Percentiles rank a stretch among this genome's conserved stretches.
These are phyloP conservation scores for Thecaphora frezii DNA, from an alignment of 1,284 basidiomycete species.

Conservation along the genomic window DNA sequence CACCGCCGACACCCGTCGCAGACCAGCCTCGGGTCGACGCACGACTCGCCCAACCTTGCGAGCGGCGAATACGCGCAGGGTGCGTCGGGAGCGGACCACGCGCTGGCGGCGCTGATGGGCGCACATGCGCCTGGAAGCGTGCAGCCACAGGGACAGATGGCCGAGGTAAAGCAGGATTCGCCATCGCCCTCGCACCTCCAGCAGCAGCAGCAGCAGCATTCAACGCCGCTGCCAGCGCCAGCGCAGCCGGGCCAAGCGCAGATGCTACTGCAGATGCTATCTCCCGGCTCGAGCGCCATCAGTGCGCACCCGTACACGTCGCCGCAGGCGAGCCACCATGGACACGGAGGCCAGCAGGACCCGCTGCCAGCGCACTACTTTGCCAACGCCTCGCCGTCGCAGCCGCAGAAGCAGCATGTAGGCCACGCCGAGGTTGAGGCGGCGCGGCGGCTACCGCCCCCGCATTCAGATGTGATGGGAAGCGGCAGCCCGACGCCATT, in stretches of 20 bases:
- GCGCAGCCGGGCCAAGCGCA: slow-evolving; percentile 8
- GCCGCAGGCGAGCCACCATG: slow-evolving; percentile 9
- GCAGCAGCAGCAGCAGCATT: slow-evolving; percentile 8
- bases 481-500: not conserved
- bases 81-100: not conserved
- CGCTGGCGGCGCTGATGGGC: not conserved
- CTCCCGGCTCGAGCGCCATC: slow-evolving; percentile 9
- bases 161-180: too few species aligned
- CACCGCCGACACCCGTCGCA: slow-evolving; percentile 26
- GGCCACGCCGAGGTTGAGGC: too few species aligned
- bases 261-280: slow-evolving; percentile 26
- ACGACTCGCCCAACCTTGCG: slow-evolving; percentile 8
- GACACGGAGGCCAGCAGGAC: not conserved
- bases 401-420: not conserved
- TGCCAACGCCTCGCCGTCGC: not conserved
- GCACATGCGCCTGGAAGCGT: not conserved
- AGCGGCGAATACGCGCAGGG: not conserved
- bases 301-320: slow-evolving; percentile 12
- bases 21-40: slow-evolving; percentile 21
- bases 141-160: too few species aligned
- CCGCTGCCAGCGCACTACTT: slow-evolving; percentile 2
- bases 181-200: too few species aligned
- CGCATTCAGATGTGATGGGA: not conserved
- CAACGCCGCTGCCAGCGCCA: not conserved
- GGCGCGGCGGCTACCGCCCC: too few species aligned